Conservation (phyloP, 2,329 filamentous ascomycete genomes). For the Pseudopithomyces maydicus region DNA sequence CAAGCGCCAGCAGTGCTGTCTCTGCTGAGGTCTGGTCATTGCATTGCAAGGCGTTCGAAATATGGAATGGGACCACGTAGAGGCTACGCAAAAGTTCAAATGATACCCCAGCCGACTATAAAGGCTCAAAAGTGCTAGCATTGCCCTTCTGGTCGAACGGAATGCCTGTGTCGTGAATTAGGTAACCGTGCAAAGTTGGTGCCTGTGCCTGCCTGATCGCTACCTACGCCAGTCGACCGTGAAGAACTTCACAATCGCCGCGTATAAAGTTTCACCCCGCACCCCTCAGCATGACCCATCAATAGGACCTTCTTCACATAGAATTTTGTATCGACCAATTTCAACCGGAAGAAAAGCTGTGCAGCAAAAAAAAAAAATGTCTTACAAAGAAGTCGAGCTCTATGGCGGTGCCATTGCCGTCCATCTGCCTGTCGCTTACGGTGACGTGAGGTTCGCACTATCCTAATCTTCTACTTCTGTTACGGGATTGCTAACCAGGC, state of each 20-base stretch:
- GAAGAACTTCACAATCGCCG: slow-evolving; percentile 17
- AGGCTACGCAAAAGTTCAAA: slow-evolving; percentile 29
- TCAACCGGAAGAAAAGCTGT: neutral
- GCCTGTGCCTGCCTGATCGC: slow-evolving; percentile 43
- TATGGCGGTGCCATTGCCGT: slow-evolving; percentile 75
- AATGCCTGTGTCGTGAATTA: slow-evolving; percentile 18
- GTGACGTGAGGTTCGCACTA: slow-evolving; percentile 69
- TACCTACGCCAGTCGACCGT: slow-evolving; percentile 31
- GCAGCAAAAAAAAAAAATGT: slow-evolving; percentile 56
- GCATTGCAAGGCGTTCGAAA: slow-evolving; percentile 39
- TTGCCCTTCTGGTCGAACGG: slow-evolving; percentile 4
- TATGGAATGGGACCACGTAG: slow-evolving; percentile 26
- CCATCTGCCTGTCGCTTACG: slow-evolving; percentile 70
- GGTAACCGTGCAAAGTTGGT: slow-evolving; percentile 27
- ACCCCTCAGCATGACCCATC: slow-evolving; percentile 11
- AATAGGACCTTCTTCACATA: slow-evolving; percentile 9
- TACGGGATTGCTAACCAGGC: slow-evolving; percentile 15
- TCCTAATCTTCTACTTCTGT: slow-evolving; percentile 7
- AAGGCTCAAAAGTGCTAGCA: slow-evolving; percentile 17
- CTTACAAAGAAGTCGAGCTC: slow-evolving; percentile 64
- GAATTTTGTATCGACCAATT: slow-evolving; percentile 1
- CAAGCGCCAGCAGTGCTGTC: neutral
- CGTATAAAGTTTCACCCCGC: slow-evolving; percentile 24
- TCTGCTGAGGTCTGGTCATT: slow-evolving; percentile 10
- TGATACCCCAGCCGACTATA: slow-evolving; percentile 36